Percentiles rank a stretch among this genome's conserved stretches.
Evolutionary conservation across 108 stramenopile genomes (phyloP).

Genomic region (Stephanodiscus minutulus): DNA sequence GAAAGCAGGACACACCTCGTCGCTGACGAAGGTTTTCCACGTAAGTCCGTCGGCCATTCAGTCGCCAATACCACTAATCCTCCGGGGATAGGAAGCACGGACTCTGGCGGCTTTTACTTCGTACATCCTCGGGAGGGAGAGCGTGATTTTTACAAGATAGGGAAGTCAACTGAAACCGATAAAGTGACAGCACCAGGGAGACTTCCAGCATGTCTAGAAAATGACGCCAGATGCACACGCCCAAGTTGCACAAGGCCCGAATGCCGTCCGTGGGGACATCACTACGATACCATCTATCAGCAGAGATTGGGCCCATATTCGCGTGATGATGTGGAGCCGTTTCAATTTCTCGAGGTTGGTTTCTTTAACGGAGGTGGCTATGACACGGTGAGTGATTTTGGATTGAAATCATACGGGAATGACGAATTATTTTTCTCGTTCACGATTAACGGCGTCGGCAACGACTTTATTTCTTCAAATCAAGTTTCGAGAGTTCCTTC

Average conservation of each 20-base stretch:
- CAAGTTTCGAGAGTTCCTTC: slow-evolving; percentile 44
- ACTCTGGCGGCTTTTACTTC: slow-evolving; percentile 24
- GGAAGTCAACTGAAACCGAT: slow-evolving; percentile 11
- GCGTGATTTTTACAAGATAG: slow-evolving; percentile 32
- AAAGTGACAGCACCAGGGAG: slow-evolving; percentile 12
- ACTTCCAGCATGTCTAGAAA: slow-evolving; percentile 17
- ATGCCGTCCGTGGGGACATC: slow-evolving; percentile 52
- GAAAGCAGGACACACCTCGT: neutral
- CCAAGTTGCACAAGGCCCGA: slow-evolving; percentile 30
- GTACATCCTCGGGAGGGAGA: slow-evolving; percentile 24
- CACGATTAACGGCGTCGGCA: neutral
- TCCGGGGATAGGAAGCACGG: slow-evolving; percentile 10
- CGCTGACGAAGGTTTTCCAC: neutral
- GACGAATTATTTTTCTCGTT: neutral
- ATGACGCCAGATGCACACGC: slow-evolving; percentile 22
- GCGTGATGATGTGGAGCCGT: slow-evolving; percentile 33
- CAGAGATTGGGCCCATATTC: slow-evolving; percentile 48
- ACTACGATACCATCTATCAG: slow-evolving; percentile 67
- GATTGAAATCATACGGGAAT: neutral
- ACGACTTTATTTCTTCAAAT: neutral
- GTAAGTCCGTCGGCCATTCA: neutral
- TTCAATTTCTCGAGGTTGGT: slow-evolving; percentile 71
- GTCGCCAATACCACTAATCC: neutral
- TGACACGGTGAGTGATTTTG: slow-evolving; percentile 9
- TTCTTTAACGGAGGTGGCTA: slow-evolving; percentile 56